These are phyloP conservation scores for Kingdonia uniflora DNA, from an alignment of 164 flowering plant species.

Conservation along the genomic window DNA sequence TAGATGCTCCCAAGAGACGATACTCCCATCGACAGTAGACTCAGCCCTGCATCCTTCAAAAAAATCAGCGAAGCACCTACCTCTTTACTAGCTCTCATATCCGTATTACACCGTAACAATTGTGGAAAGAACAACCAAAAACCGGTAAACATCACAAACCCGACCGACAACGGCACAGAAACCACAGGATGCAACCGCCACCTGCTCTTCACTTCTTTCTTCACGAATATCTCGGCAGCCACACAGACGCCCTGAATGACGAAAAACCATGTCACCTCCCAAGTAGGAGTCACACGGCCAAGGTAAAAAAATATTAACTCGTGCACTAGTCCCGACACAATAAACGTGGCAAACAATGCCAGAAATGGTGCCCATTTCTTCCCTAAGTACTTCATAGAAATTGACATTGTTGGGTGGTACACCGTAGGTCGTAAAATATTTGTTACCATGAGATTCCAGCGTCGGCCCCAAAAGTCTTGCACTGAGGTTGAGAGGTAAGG, in stretches of 20 bases:
- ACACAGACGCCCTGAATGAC: slow-evolving; percentile 8
- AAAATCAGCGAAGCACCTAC: neutral
- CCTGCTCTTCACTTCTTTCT: slow-evolving; percentile 1
- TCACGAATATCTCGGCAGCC: neutral
- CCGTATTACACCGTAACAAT: neutral
- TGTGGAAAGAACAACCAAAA: slow-evolving; percentile 12
- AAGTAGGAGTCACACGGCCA: slow-evolving; percentile 1
- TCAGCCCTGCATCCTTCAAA: neutral
- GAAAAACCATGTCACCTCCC: slow-evolving; percentile 13
- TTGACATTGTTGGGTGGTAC: slow-evolving; percentile 3
- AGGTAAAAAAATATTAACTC: slow-evolving; percentile 5
- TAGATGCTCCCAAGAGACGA: no score
- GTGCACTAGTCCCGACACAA: slow-evolving; percentile 11
- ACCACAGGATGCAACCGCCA: slow-evolving; percentile 1
- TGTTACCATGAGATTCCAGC: slow-evolving; percentile 25
- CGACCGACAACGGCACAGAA: slow-evolving; percentile 1
- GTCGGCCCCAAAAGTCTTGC: slow-evolving; percentile 28
- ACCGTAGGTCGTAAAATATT: slow-evolving; percentile 12
- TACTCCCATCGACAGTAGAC: no score
- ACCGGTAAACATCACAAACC: slow-evolving; percentile 1
- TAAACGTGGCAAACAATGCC: neutral
- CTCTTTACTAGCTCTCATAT: neutral
- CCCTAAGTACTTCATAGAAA: neutral
- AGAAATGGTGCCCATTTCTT: neutral
- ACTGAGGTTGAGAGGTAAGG: slow-evolving; percentile 16